Conservation (phyloP, 371 early-diverging fungal genomes). For the Mortierella sp. region DNA sequence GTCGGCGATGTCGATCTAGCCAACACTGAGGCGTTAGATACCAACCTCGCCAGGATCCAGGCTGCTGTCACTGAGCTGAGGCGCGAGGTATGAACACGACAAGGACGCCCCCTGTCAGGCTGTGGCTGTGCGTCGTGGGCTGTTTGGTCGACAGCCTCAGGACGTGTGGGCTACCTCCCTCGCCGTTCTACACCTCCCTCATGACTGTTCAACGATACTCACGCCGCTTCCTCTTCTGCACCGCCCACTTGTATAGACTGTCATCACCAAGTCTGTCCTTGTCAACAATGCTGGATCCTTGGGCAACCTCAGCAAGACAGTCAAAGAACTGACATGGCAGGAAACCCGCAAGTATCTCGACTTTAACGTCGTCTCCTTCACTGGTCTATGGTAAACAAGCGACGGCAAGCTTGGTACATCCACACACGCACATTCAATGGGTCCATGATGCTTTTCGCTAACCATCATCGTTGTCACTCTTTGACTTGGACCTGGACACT, state of each 20-base stretch:
- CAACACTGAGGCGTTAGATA: conserved; percentile 19
- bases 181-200: no score
- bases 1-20: conserved; percentile 42
- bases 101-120: no score
- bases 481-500: no score
- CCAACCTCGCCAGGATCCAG: conserved; percentile 32
- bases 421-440: no score
- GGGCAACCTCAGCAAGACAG: conserved; percentile 75
- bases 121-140: conserved; percentile 1
- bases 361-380: conserved; percentile 68
- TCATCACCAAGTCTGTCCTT: conserved; percentile 63
- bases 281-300: conserved; percentile 88
- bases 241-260: conserved; percentile 10
- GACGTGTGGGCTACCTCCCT: no score
- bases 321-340: conserved; percentile 61
- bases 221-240: neutral
- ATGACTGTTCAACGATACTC: neutral
- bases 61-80: conserved; percentile 30
- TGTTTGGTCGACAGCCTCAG: conserved; percentile 4
- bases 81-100: conserved; percentile 4
- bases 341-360: conserved; percentile 65
- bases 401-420: no score
- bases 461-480: no score
- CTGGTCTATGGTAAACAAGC: conserved; percentile 57
- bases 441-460: no score